Evolutionary conservation across 306 rosid species (phyloP).

Genomic region (Oemleria cerasiformis): DNA sequence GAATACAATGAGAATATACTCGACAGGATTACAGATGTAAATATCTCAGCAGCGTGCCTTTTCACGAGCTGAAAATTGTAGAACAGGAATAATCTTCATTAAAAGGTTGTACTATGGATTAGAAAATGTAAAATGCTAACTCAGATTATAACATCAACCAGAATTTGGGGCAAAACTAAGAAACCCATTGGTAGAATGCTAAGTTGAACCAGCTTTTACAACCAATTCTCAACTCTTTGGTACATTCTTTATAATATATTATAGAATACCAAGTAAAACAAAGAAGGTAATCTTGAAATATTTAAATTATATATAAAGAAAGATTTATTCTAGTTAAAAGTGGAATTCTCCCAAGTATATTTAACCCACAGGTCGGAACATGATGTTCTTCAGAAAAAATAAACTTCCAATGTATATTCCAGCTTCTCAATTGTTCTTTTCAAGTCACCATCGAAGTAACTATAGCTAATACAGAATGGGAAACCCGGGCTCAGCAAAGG

Average conservation of each 20-base stretch:
- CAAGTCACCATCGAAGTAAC: not conserved
- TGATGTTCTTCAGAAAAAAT: not conserved
- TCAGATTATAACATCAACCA: not conserved
- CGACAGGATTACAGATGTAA: constrained; percentile 80
- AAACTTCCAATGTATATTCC: constrained; percentile 1
- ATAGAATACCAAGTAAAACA: not conserved
- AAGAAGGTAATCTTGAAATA: not conserved
- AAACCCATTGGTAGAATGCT: not conserved
- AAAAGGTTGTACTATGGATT: not conserved
- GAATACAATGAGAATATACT: constrained; percentile 89
- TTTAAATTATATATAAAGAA: no score
- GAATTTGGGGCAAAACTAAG: not conserved
- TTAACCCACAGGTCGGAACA: not conserved
- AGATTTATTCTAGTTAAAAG: not conserved
- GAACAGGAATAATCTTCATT: not conserved
- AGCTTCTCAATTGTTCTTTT: not conserved
- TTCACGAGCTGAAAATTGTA: constrained; percentile 76
- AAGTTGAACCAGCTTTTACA: not conserved
- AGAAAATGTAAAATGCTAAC: not conserved
- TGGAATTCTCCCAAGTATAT: not conserved
- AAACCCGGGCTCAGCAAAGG: not conserved
- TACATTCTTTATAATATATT: not conserved
- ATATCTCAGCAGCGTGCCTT: constrained; percentile 96
- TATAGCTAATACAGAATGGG: not conserved
- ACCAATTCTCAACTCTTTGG: constrained; percentile 1